Evolutionary conservation across 768 basidiomycete genomes (phyloP), one percentile per base, ranked within the genome.

Genomic region (Podaxis rugospora): DNA sequence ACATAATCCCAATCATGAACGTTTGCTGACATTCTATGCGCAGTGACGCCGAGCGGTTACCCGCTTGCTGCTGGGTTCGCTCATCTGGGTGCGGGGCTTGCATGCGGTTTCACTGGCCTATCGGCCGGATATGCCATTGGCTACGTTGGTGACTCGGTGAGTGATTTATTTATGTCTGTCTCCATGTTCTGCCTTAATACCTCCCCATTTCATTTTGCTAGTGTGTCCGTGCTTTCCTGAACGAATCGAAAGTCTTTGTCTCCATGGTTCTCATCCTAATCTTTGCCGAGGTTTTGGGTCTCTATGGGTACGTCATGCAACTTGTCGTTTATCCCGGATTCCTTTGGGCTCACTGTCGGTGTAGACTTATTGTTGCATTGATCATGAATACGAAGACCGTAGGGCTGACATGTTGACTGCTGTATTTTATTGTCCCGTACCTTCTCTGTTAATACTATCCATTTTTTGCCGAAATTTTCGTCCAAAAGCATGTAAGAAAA

Each of bases 61-160:
- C 84, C 94, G 5, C 77, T 95, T 35, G 92, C 88, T 67, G 85
- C 90, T 25, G 95, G 95, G 36, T 95, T 95, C 72, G 81, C 94
- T 32, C 95, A 98, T 71, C 86, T 98, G 10, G 93, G 89, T 2
- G 95, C 95, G 2, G 95, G 95, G 2, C 75, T 97, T 44, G 88
- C 93, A 3, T 96, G 94, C 70, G 95, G 95, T 0, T 73, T 92
- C 65, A 96, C 95, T 18, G 95, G 95, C 4, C 71, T 98, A 53
- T 89, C 95, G 18, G 95, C 95, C 1, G 95, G 95, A 0, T 95
- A 94, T 69, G 95, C 95, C 11, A 96, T 98, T 71, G 95, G 95
- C 14, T 82, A 87, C 59, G 92, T 97, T 36, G 95, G 95, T 28
- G 95, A 98, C 74, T 86, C 95, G 32, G 95, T 97, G 69, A 65